Conservation (phyloP, 2,329 filamentous ascomycete genomes). For the Aureobasidium sp. region DNA sequence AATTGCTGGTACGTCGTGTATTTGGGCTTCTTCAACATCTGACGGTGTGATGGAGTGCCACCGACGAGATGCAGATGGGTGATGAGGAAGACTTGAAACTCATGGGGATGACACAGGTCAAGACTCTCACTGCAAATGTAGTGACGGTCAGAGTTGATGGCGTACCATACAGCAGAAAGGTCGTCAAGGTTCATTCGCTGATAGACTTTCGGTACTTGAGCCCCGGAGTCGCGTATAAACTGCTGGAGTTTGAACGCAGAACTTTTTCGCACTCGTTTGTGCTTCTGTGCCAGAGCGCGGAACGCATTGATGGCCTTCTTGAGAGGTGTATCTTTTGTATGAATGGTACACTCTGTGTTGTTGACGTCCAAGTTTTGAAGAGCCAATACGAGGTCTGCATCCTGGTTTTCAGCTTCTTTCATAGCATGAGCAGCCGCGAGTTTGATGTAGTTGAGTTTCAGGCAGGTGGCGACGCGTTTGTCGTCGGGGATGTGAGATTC, state of each 20-base stretch:
- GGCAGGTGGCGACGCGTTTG: neutral
- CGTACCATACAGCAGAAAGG: neutral
- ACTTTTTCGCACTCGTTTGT: neutral
- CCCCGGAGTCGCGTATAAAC: neutral
- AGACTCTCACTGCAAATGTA: neutral
- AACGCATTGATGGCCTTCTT: neutral
- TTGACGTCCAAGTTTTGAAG: neutral
- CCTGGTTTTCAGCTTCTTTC: neutral
- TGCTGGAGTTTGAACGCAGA: neutral
- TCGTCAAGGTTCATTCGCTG: neutral
- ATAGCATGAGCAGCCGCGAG: neutral
- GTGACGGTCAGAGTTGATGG: neutral
- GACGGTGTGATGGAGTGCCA: neutral
- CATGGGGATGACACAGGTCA: neutral
- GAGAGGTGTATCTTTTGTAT: neutral
- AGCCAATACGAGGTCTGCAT: neutral
- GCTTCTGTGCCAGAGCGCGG: neutral
- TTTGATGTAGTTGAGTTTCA: neutral
- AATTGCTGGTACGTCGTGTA: neutral
- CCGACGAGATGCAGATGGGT: neutral
- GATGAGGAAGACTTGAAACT: neutral
- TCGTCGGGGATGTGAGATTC: neutral
- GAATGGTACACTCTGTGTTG: neutral
- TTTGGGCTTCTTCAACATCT: neutral
- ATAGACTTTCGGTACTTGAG: neutral